Evolutionary conservation across 2,329 filamentous ascomycete species (phyloP).

Genomic region (Metarhizium anisopliae): DNA sequence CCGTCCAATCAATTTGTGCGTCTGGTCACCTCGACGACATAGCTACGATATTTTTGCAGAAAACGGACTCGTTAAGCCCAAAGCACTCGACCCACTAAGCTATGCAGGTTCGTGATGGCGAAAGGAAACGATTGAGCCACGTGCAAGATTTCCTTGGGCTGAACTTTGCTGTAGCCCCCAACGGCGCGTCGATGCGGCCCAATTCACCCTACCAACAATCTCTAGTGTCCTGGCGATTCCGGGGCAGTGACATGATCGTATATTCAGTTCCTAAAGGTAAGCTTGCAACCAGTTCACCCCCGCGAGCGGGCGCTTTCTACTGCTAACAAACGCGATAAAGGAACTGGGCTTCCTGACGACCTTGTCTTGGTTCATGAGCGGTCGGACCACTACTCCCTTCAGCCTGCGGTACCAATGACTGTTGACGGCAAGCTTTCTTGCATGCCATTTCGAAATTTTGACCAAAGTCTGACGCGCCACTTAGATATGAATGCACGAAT

Average conservation of each 20-base stretch:
- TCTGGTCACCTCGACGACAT: conserved; percentile 6
- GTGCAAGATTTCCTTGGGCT: no score
- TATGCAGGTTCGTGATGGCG: conserved; percentile 6
- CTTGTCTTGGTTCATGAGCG: conserved; percentile 14
- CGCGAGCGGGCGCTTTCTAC: background rate
- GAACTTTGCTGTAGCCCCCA: conserved; percentile 9
- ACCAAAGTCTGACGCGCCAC: background rate
- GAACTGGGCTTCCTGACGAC: conserved; percentile 11
- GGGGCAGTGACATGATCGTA: conserved; percentile 7
- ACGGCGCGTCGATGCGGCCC: conserved; percentile 13
- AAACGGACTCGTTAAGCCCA: conserved; percentile 3
- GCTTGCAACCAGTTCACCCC: background rate
- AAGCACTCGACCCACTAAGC: conserved; percentile 3
- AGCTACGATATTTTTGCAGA: conserved; percentile 3
- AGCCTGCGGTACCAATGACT: conserved; percentile 10
- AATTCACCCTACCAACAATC: conserved; percentile 12
- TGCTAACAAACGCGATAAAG: conserved; percentile 1
- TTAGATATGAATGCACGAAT: conserved; percentile 9
- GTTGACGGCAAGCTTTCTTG: conserved; percentile 3
- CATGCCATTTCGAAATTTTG: background rate
- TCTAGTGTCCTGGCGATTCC: conserved; percentile 9
- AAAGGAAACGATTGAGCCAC: background rate
- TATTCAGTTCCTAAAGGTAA: conserved; percentile 10
- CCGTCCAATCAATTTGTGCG: conserved; percentile 2
- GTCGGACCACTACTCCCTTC: conserved; percentile 14